A percentile compares a stretch with the other conserved stretches of the same genome.
Conservation (phyloP, 2,329 filamentous ascomycete species). For the Trichoderma arundinaceum region DNA sequence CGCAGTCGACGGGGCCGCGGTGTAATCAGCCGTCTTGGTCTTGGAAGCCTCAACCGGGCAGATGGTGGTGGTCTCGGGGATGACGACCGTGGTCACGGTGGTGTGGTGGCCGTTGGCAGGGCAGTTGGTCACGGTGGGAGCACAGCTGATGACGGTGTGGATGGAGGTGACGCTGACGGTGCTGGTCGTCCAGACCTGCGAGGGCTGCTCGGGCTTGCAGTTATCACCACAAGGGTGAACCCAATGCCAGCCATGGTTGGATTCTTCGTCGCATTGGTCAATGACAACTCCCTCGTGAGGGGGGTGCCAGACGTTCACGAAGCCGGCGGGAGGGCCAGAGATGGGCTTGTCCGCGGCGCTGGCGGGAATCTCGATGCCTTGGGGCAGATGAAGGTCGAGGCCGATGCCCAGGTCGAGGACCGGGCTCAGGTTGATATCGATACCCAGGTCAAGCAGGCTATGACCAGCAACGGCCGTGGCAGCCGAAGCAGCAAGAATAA, state of each 20-base stretch:
- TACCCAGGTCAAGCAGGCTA: slow-evolving; percentile 26
- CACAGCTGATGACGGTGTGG: slow-evolving; percentile 50
- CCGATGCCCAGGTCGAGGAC: slow-evolving; percentile 34
- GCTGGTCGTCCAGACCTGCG: slow-evolving; percentile 49
- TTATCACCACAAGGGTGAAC: slow-evolving; percentile 42
- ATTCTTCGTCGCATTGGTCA: slow-evolving; percentile 45
- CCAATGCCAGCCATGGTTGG: slow-evolving; percentile 45
- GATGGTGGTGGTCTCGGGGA: slow-evolving; percentile 51
- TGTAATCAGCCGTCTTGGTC: slow-evolving; percentile 25
- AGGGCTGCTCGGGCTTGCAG: slow-evolving; percentile 35
- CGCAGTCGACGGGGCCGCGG: slow-evolving; percentile 10
- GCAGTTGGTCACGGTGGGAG: slow-evolving; percentile 46
- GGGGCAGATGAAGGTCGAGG: slow-evolving; percentile 33
- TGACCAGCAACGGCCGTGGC: slow-evolving; percentile 33
- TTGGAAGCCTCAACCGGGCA: slow-evolving; percentile 49
- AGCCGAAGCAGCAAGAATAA: slow-evolving; percentile 34
- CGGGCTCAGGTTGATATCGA: slow-evolving; percentile 3
- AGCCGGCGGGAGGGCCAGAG: slow-evolving; percentile 37
- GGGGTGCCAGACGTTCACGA: slow-evolving; percentile 46
- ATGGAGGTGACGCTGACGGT: slow-evolving; percentile 49
- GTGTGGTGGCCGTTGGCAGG: slow-evolving; percentile 45
- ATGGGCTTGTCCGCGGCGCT: slow-evolving; percentile 36
- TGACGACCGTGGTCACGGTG: slow-evolving; percentile 44
- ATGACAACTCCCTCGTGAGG: slow-evolving; percentile 45
- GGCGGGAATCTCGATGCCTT: slow-evolving; percentile 31